Evolutionary conservation across 108 stramenopile species (phyloP), one percentile per base, ranked within the genome.

Genomic region (Skeletonema potamos): DNA sequence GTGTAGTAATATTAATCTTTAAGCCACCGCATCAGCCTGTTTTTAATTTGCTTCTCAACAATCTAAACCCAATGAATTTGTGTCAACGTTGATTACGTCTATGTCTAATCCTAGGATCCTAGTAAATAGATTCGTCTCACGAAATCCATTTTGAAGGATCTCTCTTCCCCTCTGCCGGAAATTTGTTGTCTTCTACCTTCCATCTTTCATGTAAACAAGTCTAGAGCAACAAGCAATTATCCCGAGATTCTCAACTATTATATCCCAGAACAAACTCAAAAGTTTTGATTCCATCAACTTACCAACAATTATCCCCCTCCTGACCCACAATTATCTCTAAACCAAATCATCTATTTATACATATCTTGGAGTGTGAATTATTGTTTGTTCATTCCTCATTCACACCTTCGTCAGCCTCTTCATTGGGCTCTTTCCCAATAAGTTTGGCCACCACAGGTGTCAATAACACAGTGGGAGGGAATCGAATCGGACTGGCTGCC

Each of bases 401-500:
- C 33, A 51, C 76, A 32, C 55, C 77, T 27, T 48, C 79, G 7
- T 81, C 79, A 39, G 11, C 69, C 15, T 18, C 58, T 34, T 68
- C 79, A 27, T 77, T 87, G 10, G 83, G 86, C 36, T 96, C 89
- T 81, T 95, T 98, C 62, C 97, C 97, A 61, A 98, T 85, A 32
- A 94, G 68, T 64, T 92, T 93, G 46, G 97, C 97, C 7, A 98
- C 96, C 9, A 95, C 87, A 11, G 97, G 97, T 24, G 97, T 98
- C 81, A 98, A 84, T 20, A 92, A 54, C 7, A 98, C 96, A 24
- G 97, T 98, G 8, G 97, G 97, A 22, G 97, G 97, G 62, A 98
- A 98, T 34, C 97, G 91, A 44, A 98, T 96, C 6, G 97, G 97
- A 73, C 92, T 93, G 3, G 96, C 94, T 11, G 97, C 97, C 85